Percentiles rank a stretch among this genome's conserved stretches.
These are phyloP conservation scores for Penicillium brasilianum DNA, from an alignment of 2,329 filamentous ascomycete genomes.

Conservation along the genomic window DNA sequence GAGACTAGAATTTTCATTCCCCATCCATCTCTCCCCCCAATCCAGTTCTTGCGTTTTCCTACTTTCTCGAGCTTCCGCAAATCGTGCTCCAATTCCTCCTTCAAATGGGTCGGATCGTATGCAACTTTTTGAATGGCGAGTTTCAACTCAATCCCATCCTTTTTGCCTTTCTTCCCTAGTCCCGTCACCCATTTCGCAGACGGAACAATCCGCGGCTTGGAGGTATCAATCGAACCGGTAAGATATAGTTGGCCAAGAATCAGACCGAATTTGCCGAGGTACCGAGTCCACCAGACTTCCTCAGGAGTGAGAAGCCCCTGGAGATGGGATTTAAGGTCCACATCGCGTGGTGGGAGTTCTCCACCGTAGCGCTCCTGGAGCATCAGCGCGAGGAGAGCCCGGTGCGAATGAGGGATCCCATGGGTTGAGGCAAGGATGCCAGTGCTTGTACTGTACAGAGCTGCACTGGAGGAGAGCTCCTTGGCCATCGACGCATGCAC, in stretches of 20 bases:
- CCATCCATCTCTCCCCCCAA: slow-evolving; percentile 39
- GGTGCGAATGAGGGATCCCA: slow-evolving; percentile 41
- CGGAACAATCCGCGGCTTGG: slow-evolving; percentile 34
- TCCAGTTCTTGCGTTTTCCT: slow-evolving; percentile 45
- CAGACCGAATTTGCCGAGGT: slow-evolving; percentile 39
- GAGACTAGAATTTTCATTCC: slow-evolving; percentile 32
- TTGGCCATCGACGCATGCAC: slow-evolving; percentile 40
- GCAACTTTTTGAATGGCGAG: slow-evolving; percentile 32
- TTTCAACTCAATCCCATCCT: slow-evolving; percentile 36
- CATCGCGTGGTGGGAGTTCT: slow-evolving; percentile 41
- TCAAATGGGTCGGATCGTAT: slow-evolving; percentile 33
- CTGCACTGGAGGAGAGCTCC: slow-evolving; percentile 38
- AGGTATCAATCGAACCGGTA: slow-evolving; percentile 34
- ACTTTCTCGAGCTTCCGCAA: slow-evolving; percentile 40
- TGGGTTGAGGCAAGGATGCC: slow-evolving; percentile 41
- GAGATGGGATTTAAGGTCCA: slow-evolving; percentile 35
- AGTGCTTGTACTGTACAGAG: slow-evolving; percentile 40
- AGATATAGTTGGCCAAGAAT: slow-evolving; percentile 40
- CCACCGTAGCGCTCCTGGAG: slow-evolving; percentile 42
- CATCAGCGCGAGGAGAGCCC: slow-evolving; percentile 41
- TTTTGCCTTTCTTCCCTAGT: slow-evolving; percentile 40
- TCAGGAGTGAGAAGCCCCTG: slow-evolving; percentile 37
- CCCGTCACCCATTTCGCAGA: slow-evolving; percentile 36
- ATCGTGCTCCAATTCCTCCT: slow-evolving; percentile 31
- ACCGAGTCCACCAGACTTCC: slow-evolving; percentile 44